Conservation (phyloP, 345 rosid genomes). For the Trapa incisa region DNA sequence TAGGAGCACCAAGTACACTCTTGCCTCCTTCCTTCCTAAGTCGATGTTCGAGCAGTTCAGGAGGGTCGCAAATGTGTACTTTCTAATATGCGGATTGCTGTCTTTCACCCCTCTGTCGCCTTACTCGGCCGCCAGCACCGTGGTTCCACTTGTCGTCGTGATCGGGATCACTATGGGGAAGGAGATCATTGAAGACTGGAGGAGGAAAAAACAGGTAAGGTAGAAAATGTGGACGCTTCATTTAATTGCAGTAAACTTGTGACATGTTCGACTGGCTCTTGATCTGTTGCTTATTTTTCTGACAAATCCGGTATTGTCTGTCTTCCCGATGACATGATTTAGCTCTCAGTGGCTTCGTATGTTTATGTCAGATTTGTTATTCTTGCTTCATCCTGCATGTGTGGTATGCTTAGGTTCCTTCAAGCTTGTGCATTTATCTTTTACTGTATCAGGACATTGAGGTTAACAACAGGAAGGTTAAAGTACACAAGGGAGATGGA, state of each 20-base stretch:
- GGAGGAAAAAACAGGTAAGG: constrained; percentile 62
- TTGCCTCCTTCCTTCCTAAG: constrained; percentile 67
- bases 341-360: not conserved
- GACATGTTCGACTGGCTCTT: not conserved
- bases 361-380: not conserved
- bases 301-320: not conserved
- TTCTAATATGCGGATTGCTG: constrained; percentile 64
- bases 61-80: constrained; percentile 82
- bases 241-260: not conserved
- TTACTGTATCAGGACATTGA: constrained; percentile 45
- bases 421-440: not conserved
- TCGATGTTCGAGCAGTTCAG: constrained; percentile 89
- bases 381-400: not conserved
- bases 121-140: constrained; percentile 61
- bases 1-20: constrained; percentile 72
- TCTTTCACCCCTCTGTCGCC: constrained; percentile 77
- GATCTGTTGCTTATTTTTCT: not conserved
- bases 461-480: constrained; percentile 61
- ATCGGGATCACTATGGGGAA: constrained; percentile 82
- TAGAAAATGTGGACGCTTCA: not conserved
- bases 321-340: not conserved
- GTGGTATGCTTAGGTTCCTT: not conserved
- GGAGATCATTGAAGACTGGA: constrained; percentile 82
- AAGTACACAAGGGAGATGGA: constrained; percentile 53
- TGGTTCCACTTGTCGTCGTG: constrained; percentile 73